Evolutionary conservation across 2,329 filamentous ascomycete genomes (phyloP).

Genomic region (Mariannaea elegans): DNA sequence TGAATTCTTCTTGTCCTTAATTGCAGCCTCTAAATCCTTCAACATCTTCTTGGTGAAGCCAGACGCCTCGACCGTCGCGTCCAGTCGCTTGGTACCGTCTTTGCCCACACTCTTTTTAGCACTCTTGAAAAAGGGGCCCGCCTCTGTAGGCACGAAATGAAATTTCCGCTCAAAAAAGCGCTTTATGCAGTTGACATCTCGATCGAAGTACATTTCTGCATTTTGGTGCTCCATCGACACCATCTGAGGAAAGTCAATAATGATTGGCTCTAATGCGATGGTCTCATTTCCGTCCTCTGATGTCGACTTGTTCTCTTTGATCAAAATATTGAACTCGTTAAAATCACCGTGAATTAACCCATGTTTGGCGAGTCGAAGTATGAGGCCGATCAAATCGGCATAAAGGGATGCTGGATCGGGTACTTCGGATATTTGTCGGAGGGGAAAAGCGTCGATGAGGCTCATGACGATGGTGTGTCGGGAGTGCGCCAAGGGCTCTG

Average conservation of each 20-base stretch:
- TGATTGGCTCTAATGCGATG: slow-evolving; percentile 73
- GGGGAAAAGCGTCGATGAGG: slow-evolving; percentile 88
- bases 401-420: slow-evolving; percentile 88
- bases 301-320: slow-evolving; percentile 73
- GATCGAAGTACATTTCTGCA: slow-evolving; percentile 96
- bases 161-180: slow-evolving; percentile 91
- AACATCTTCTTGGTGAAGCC: slow-evolving; percentile 98
- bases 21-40: slow-evolving; percentile 90
- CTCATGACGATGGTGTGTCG: slow-evolving; percentile 97
- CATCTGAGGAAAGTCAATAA: slow-evolving; percentile 99
- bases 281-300: slow-evolving; percentile 52
- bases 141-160: slow-evolving; percentile 82
- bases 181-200: slow-evolving; percentile 95
- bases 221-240: slow-evolving; percentile 93
- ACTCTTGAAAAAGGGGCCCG: slow-evolving; percentile 86
- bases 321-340: slow-evolving; percentile 98
- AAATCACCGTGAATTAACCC: slow-evolving; percentile 98
- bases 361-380: slow-evolving; percentile 82
- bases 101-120: slow-evolving; percentile 78
- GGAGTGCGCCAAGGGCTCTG: slow-evolving; percentile 86
- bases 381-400: slow-evolving; percentile 86
- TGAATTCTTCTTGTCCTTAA: slow-evolving; percentile 75
- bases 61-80: slow-evolving; percentile 89
- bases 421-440: slow-evolving; percentile 86
- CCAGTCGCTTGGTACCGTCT: slow-evolving; percentile 74